Evolutionary conservation across 345 rosid species (phyloP).

Genomic region (Crucihimalaya himalaica): DNA sequence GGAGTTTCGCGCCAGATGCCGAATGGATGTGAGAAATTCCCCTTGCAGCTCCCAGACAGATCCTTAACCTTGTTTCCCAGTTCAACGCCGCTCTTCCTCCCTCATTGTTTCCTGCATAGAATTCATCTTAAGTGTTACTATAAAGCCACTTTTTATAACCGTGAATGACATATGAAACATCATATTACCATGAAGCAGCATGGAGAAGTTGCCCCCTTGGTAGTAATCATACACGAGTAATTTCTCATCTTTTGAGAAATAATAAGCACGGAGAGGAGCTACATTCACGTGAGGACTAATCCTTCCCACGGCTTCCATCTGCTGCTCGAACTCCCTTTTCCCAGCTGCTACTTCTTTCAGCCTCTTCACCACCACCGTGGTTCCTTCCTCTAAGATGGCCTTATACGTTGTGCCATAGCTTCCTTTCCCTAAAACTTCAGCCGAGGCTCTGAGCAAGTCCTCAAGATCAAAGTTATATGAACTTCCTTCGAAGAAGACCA

Average conservation of each 20-base stretch:
- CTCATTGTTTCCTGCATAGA: constrained; percentile 53
- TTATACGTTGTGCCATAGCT: constrained; percentile 91
- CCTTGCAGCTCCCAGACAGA: constrained; percentile 68
- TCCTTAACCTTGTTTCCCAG: constrained; percentile 78
- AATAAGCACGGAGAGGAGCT: constrained; percentile 87
- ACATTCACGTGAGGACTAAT: constrained; percentile 71
- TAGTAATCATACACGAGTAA: constrained; percentile 78
- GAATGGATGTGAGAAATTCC: constrained; percentile 80
- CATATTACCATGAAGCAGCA: constrained; percentile 68
- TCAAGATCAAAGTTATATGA: constrained; percentile 82
- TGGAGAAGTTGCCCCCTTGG: constrained; percentile 65
- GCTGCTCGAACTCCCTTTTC: constrained; percentile 90
- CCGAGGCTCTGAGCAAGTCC: constrained; percentile 91
- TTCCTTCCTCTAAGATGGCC: constrained; percentile 90
- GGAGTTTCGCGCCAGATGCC: constrained; percentile 56
- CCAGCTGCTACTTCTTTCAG: constrained; percentile 74
- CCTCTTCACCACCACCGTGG: constrained; percentile 84
- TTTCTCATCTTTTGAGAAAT: constrained; percentile 94
- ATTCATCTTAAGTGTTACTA: constrained; percentile 12
- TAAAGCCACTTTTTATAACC: not conserved
- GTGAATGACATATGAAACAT: constrained; percentile 19
- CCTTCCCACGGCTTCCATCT: constrained; percentile 82
- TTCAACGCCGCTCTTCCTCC: constrained; percentile 53
- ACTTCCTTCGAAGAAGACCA: constrained; percentile 89
- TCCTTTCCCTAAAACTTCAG: constrained; percentile 96